Evolutionary conservation across 2,329 filamentous ascomycete species (phyloP), one percentile per base, ranked within the genome.

Genomic region (Claviceps fusiformis): DNA sequence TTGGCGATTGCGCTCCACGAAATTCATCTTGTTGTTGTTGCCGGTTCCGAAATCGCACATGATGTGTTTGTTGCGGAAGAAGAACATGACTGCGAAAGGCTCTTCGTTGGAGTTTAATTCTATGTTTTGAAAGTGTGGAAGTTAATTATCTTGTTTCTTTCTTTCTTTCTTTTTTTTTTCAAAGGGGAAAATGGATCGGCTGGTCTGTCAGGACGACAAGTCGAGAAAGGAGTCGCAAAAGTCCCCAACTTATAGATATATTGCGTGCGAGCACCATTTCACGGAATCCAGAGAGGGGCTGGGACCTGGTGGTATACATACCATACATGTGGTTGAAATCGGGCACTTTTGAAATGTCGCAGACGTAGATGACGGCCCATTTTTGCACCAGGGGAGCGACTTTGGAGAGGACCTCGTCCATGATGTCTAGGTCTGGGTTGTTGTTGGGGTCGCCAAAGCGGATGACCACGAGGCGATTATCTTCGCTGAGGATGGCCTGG

Each of bases 31-130:
- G 71, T 98, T 98, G 72, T 98, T 98, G 74, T 98, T 95, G 61
- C 93, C 93, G 1, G 93, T 98, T 50, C 92, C 92, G 63, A 96
- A 90, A 80, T 97, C 92, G 70, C 87, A 89, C 87, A 95, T 95
- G 83, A 97, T 97, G 73, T 96, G 90, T 70, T 98, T 98, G 70
- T 98, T 98, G 59, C 92, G 83, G 76, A 91, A 95, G 78, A 95
- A 95, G 76, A 77, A 95, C 87, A 96, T 96, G 71, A 97, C 84
- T 3, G 93, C 95, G 73, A 91, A 89, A 0, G 90, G 84, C 67
- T 98, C 88, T 24, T 58, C 57, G 41, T 53, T 58, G 24, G 57
- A 52, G 17, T 56, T 58, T 15, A 58, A 29, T 51, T 58, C 57
- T 58, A 29, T 24, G 24, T 11, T 10, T 37, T 15, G 3, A 7